Base-by-base conservation (phyloP, 306 rosid species). In the Sophora flavescens region DNA sequence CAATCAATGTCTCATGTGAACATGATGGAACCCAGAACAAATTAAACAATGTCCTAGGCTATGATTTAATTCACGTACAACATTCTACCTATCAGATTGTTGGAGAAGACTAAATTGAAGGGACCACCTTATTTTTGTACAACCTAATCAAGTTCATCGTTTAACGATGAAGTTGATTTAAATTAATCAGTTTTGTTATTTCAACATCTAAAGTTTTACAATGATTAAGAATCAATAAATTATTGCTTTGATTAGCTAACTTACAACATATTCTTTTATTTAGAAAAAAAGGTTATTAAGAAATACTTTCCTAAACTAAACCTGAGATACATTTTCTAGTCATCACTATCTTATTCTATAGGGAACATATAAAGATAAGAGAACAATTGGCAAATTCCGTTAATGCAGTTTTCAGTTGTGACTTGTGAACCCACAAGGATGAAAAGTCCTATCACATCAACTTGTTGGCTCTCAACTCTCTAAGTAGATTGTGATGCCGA, bases 351-450 rank as follows among this genome's bases (percentile, higher is more conserved):
- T 5, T 61, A 6, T n/a, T 33, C n/a, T 32, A 1, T 5, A 2
- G 45, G 45, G 45, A 7, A 11, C 0, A 13, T 58, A 6, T 26
- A 0, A 3, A 42, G 60, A 61, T 48, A 41, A 48, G 9, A 54
- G 4, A 6, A 68, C 42, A 80, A 79, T 14, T 15, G 42, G 65
- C 13, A 16, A 35, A 6, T 68, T 39, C 60, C n/a, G 85, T 85
- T 81, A 68, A 39, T 65, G 81, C 86, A 58, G 84, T 83, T 85
- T 81, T 77, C 82, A 35, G 89, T 78, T 59, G 72, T 6, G 65
- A 60, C 44, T 44, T 67, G 65, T 66, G 64, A 59, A 60, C 3
- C 75, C 57, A 75, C 36, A 13, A 39, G 39, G 32, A 13, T 2
- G 48, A 3, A 26, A 32, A 38, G 65, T 32, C 1, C 1, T 7